These are phyloP conservation scores for Rubroshorea leprosula DNA, from an alignment of 345 rosid species.

Conservation along the genomic window DNA sequence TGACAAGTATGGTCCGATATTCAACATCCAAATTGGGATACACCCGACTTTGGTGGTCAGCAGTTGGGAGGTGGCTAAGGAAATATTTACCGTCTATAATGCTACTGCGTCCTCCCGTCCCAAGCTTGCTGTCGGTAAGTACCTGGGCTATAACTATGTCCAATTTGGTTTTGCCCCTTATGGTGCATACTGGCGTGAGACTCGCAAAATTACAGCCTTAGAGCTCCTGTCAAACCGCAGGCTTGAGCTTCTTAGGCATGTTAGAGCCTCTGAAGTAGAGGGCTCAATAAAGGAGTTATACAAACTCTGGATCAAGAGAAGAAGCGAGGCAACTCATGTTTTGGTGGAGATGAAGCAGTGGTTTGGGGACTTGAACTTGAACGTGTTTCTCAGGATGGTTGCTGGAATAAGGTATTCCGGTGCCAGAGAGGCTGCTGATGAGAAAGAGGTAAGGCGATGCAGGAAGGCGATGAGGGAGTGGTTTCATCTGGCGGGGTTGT, in stretches of 20 bases:
- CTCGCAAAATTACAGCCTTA: constrained; percentile 28
- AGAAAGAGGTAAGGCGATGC: constrained; percentile 16
- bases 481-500: constrained; percentile 16
- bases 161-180: constrained; percentile 24
- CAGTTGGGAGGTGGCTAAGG: constrained; percentile 29
- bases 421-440: constrained; percentile 11
- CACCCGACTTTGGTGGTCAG: constrained; percentile 26
- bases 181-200: constrained; percentile 37
- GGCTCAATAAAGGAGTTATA: constrained; percentile 20
- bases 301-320: constrained; percentile 14
- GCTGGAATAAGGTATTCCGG: constrained; percentile 28
- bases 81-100: constrained; percentile 31
- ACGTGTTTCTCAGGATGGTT: constrained; percentile 33
- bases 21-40: constrained; percentile 27
- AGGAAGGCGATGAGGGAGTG: constrained; percentile 15
- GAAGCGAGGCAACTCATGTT: constrained; percentile 7
- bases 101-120: constrained; percentile 24
- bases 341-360: constrained; percentile 31
- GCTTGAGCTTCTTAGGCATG: constrained; percentile 21
- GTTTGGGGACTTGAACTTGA: constrained; percentile 27
- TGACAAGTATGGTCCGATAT: constrained; percentile 35
- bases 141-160: constrained; percentile 28
- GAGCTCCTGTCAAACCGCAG: constrained; percentile 30
- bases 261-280: constrained; percentile 27
- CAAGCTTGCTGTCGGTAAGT: constrained; percentile 6